Conservation (phyloP, 2,329 filamentous ascomycete species). For the Penicillium sp. region DNA sequence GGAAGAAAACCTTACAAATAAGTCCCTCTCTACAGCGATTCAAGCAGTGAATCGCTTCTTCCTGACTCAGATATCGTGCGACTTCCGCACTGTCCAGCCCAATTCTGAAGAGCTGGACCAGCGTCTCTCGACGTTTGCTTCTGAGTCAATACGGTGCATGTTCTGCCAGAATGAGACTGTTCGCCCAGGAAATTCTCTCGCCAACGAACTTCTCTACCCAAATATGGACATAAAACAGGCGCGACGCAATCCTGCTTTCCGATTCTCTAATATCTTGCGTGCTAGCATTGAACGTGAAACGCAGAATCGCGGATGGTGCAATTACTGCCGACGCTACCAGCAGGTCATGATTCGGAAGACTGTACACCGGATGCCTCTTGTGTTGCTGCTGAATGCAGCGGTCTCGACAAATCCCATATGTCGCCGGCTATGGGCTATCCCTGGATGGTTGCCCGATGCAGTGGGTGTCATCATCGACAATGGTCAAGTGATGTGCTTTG, state of each 20-base stretch:
- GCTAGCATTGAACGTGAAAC: conserved; percentile 86
- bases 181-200: conserved; percentile 73
- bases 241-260: conserved; percentile 50
- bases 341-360: conserved; percentile 81
- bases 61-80: conserved; percentile 74
- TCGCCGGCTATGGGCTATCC: conserved; percentile 76
- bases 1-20: conserved; percentile 76
- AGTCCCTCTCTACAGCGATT: conserved; percentile 75
- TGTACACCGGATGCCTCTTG: conserved; percentile 75
- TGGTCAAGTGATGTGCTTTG: conserved; percentile 92
- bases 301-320: conserved; percentile 89
- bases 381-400: conserved; percentile 84
- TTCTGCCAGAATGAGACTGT: conserved; percentile 86
- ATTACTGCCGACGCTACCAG: conserved; percentile 86
- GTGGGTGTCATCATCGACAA: conserved; percentile 89
- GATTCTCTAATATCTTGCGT: conserved; percentile 90
- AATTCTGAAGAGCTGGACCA: conserved; percentile 69
- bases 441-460: conserved; percentile 89
- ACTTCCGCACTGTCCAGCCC: conserved; percentile 69
- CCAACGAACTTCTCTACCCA: conserved; percentile 85
- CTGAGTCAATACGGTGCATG: conserved; percentile 71
- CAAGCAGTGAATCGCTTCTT: conserved; percentile 85
- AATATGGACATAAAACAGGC: conserved; percentile 53
- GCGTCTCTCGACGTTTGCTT: conserved; percentile 49
- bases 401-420: conserved; percentile 67